Evolutionary conservation across 345 rosid genomes (phyloP).

Genomic region (Linum trigynum): DNA sequence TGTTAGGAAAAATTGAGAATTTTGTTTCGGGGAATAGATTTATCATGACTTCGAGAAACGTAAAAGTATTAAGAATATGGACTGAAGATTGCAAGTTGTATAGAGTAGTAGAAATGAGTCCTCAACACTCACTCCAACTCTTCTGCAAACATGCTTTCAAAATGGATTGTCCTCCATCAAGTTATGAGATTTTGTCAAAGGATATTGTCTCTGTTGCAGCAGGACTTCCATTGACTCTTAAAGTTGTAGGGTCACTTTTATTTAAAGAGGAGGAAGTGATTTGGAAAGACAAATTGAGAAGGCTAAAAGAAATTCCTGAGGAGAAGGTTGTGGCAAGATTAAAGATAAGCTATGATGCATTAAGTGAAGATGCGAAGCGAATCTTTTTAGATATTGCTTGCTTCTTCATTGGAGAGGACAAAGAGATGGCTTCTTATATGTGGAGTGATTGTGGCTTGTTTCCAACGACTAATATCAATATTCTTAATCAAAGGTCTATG

Average conservation of each 20-base stretch:
- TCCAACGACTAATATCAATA: not conserved
- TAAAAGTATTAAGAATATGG: not conserved
- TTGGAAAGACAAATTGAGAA: conserved; percentile 5
- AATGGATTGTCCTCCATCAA: not conserved
- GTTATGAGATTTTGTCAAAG: not conserved
- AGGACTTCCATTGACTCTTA: conserved; percentile 15
- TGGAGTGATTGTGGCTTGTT: not conserved
- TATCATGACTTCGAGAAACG: not conserved
- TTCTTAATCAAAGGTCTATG: not conserved
- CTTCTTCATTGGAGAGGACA: conserved; percentile 5
- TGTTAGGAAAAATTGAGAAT: not conserved
- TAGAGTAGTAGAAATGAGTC: not conserved
- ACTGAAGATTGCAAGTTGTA: not conserved
- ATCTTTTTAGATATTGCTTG: conserved; percentile 24
- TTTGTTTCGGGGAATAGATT: not conserved
- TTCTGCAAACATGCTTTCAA: conserved; percentile 11
- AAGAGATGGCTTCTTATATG: not conserved
- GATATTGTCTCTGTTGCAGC: not conserved
- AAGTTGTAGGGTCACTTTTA: conserved; percentile 9
- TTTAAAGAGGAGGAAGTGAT: not conserved
- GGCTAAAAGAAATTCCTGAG: not conserved
- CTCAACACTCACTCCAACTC: not conserved
- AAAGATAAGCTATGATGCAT: conserved; percentile 13
- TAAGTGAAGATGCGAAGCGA: not conserved
- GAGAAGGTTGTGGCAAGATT: not conserved